These are phyloP conservation scores for Fonsecaea monophora DNA, from an alignment of 2,329 filamentous ascomycete species.

Conservation along the genomic window DNA sequence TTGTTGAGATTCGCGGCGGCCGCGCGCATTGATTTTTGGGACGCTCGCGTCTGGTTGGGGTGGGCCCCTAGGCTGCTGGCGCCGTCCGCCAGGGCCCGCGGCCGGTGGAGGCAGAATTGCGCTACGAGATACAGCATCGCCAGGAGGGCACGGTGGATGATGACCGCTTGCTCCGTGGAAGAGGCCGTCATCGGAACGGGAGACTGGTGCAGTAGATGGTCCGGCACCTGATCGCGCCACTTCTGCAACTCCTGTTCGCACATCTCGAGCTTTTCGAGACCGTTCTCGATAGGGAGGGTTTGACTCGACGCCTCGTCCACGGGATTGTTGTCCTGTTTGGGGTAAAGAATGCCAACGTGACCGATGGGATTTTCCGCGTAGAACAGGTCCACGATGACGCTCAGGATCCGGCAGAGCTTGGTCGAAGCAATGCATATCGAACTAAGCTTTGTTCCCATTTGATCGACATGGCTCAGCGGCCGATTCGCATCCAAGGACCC, in stretches of 20 bases:
- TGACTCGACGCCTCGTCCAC: not conserved
- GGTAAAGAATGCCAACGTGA: slow-evolving; percentile 2
- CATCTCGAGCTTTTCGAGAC: not conserved
- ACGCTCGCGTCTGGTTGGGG: not conserved
- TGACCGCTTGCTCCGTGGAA: not conserved
- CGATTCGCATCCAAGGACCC: slow-evolving; percentile 48
- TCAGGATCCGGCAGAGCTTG: slow-evolving; percentile 7
- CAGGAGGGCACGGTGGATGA: slow-evolving; percentile 2
- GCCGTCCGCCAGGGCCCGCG: not conserved
- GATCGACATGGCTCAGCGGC: not conserved
- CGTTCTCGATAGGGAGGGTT: too few relatives aligned
- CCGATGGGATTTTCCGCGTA: not conserved
- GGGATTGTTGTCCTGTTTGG: not conserved
- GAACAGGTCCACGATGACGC: not conserved
- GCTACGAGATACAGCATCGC: slow-evolving; percentile 8
- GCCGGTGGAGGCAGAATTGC: not conserved
- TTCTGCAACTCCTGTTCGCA: not conserved
- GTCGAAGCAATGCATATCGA: not conserved
- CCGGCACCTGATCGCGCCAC: not conserved
- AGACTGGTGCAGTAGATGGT: not conserved
- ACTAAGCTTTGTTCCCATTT: not conserved
- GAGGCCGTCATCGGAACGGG: not conserved
- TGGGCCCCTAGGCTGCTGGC: not conserved
- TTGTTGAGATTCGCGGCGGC: slow-evolving; percentile 22
- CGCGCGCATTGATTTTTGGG: not conserved